Percentiles rank a stretch among this genome's conserved stretches.
Conservation (phyloP, 352 stramenopile species). For the Phytophthora macrochlamydospora region DNA sequence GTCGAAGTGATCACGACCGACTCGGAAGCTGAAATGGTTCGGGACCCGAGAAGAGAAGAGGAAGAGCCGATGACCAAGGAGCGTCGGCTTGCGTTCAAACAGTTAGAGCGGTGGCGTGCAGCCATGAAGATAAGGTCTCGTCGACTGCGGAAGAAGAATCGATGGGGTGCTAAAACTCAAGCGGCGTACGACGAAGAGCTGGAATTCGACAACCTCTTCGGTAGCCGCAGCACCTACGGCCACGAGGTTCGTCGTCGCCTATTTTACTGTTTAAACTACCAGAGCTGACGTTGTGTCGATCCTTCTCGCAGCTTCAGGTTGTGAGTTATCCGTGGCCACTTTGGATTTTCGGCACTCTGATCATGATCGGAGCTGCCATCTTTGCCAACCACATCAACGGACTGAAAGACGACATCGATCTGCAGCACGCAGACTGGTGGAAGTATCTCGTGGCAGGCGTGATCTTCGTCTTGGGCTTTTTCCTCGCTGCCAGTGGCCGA, state of each 20-base stretch:
- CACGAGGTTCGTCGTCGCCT: conserved; percentile 21
- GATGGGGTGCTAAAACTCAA: conserved; percentile 34
- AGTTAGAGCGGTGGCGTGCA: conserved; percentile 43
- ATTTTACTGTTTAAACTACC: conserved; percentile 9
- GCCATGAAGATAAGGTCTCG: conserved; percentile 36
- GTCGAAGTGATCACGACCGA: conserved; percentile 30
- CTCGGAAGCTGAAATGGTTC: conserved; percentile 20
- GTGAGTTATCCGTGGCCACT: conserved; percentile 64
- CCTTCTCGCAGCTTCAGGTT: conserved; percentile 45
- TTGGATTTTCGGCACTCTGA: conserved; percentile 56
- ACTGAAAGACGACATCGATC: conserved; percentile 17
- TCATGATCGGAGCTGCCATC: conserved; percentile 58
- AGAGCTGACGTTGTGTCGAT: background rate
- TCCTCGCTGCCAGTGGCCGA: conserved; percentile 53
- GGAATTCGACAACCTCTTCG: conserved; percentile 46
- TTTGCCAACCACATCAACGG: conserved; percentile 62
- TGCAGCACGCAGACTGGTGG: conserved; percentile 50
- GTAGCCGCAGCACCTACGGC: conserved; percentile 23
- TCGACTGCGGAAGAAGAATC: conserved; percentile 11
- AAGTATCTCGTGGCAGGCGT: conserved; percentile 68
- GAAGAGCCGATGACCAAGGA: conserved; percentile 43
- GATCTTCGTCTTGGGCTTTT: conserved; percentile 52
- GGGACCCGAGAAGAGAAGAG: conserved; percentile 19
- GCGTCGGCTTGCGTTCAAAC: conserved; percentile 40
- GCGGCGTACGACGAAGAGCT: conserved; percentile 24